These are phyloP conservation scores for Solanum raphanifolium DNA, from an alignment of 257 asterid genomes.

Conservation along the genomic window DNA sequence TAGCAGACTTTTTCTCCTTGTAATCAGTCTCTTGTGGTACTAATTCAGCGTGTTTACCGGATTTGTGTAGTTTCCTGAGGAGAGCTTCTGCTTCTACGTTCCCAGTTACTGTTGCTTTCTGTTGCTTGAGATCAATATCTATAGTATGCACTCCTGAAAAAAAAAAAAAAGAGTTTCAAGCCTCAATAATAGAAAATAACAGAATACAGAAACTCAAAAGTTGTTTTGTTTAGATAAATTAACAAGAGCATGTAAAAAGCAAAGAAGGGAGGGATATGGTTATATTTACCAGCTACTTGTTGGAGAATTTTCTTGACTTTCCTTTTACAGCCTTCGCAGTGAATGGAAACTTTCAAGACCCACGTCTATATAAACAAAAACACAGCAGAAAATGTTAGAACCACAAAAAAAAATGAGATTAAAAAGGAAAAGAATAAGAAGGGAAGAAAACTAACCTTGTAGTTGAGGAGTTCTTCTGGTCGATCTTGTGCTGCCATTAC, in stretches of 20 bases:
- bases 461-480: conserved; percentile 16
- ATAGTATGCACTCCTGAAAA: conserved; percentile 38
- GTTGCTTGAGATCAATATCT: conserved; percentile 55
- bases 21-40: conserved; percentile 31
- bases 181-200: not conserved
- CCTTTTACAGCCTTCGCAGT: conserved; percentile 66
- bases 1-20: conserved; percentile 1
- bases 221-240: not conserved
- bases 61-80: conserved; percentile 27
- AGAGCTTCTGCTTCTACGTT: conserved; percentile 28
- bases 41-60: conserved; percentile 53
- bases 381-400: not conserved
- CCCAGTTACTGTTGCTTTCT: conserved; percentile 50
- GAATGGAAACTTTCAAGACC: conserved; percentile 57
- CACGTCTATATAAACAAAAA: conserved; percentile 24
- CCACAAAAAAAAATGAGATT: not conserved
- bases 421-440: not conserved
- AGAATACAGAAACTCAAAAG: not conserved
- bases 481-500: conserved; percentile 35
- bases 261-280: not conserved
- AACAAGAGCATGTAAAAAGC: not conserved
- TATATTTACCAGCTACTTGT: conserved; percentile 28
- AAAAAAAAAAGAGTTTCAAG: not conserved
- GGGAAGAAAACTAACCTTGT: conserved; percentile 19
- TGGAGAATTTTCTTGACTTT: conserved; percentile 52